Percentiles rank a stretch among this genome's conserved stretches.
Conservation (phyloP, 352 stramenopile genomes). For the Pythium oligandrum region DNA sequence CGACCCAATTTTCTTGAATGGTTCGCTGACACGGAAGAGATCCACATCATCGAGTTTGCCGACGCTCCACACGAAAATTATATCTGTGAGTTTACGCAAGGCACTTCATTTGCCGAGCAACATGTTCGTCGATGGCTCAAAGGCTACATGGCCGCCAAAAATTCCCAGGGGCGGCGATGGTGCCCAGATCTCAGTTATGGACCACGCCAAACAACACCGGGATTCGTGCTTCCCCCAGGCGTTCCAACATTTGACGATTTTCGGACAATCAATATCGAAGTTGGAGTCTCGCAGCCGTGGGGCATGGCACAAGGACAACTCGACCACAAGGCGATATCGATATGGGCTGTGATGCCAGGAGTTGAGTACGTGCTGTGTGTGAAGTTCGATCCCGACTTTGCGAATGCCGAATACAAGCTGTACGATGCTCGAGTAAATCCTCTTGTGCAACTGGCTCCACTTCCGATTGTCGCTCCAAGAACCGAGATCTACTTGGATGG, state of each 20-base stretch:
- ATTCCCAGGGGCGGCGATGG: slow-evolving; percentile 25
- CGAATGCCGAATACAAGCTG: slow-evolving; percentile 35
- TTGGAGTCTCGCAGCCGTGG: slow-evolving; percentile 31
- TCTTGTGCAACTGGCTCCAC: slow-evolving; percentile 23
- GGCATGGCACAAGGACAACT: slow-evolving; percentile 31
- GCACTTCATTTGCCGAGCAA: slow-evolving; percentile 8
- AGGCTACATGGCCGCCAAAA: slow-evolving; percentile 12
- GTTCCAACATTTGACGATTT: slow-evolving; percentile 32
- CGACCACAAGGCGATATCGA: slow-evolving; percentile 29
- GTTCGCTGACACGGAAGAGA: slow-evolving; percentile 25
- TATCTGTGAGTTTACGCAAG: slow-evolving; percentile 3
- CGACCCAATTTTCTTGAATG: slow-evolving; percentile 25
- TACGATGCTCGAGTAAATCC: slow-evolving; percentile 30
- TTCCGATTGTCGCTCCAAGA: slow-evolving; percentile 29
- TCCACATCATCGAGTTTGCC: slow-evolving; percentile 28
- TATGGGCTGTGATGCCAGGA: slow-evolving; percentile 30
- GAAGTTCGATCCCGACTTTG: slow-evolving; percentile 29
- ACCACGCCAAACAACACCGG: slow-evolving; percentile 21
- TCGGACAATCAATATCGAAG: slow-evolving; percentile 31
- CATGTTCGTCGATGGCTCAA: slow-evolving; percentile 13
- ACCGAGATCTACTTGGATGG: slow-evolving; percentile 29
- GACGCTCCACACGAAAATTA: slow-evolving; percentile 11
- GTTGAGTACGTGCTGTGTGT: slow-evolving; percentile 38
- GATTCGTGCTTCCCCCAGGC: slow-evolving; percentile 26
- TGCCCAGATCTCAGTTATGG: slow-evolving; percentile 28